These are phyloP conservation scores for Diutina catenulata DNA, from an alignment of 1,139 yeast species.

Conservation along the genomic window DNA sequence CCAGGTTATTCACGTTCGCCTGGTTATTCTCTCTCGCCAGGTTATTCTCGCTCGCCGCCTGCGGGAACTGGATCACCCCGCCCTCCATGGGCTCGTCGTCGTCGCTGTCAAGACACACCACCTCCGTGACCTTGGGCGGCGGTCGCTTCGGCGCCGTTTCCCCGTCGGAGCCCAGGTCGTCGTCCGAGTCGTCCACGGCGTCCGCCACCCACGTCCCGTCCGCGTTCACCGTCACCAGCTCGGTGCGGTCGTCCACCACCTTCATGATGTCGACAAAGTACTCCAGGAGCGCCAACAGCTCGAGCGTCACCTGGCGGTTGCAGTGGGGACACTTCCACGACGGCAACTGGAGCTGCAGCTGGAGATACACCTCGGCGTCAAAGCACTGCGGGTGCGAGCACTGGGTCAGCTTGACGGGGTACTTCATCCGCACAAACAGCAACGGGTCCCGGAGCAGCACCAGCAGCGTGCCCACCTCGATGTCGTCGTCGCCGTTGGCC, in stretches of 20 bases:
- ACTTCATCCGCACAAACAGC: constrained; percentile 45
- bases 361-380: constrained; percentile 49
- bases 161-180: constrained; percentile 7
- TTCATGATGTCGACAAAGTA: constrained; percentile 42
- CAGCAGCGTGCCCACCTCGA: constrained; percentile 43
- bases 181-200: constrained; percentile 7
- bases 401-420: constrained; percentile 45
- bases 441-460: constrained; percentile 55
- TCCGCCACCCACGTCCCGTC: constrained; percentile 50
- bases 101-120: constrained; percentile 19
- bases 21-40: too few species aligned
- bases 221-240: constrained; percentile 38
- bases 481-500: constrained; percentile 36
- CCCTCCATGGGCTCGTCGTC: too few species aligned
- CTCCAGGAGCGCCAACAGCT: constrained; percentile 51
- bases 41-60: too few species aligned
- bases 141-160: background rate
- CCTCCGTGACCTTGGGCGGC: constrained; percentile 10
- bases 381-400: constrained; percentile 68
- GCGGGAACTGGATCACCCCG: too few species aligned
- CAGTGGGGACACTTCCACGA: constrained; percentile 67
- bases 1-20: too few species aligned
- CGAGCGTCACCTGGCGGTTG: constrained; percentile 25
- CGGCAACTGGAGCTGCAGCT: constrained; percentile 49
- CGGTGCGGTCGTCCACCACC: constrained; percentile 33